Percentiles rank a stretch among this genome's conserved stretches.
phyloP scores from a whole-genome alignment of 2,329 filamentous ascomycete species.

The Pseudogymnoascus destructans region DNA sequence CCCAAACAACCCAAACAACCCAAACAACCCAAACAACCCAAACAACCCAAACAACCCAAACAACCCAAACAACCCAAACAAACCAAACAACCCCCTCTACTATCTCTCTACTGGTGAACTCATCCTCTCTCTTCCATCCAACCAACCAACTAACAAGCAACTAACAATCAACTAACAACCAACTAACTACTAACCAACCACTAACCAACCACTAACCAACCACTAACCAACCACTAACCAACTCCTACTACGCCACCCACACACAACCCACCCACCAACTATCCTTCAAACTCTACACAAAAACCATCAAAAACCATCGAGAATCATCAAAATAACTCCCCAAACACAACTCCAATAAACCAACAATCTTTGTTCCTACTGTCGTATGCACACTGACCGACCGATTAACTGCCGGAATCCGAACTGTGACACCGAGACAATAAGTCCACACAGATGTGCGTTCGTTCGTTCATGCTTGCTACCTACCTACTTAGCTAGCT shows the following conservation, averaged over 20 bases:
- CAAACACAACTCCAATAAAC: background rate
- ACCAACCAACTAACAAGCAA: background rate
- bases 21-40: no score
- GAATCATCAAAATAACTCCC: background rate
- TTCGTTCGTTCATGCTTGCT: background rate
- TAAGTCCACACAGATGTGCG: background rate
- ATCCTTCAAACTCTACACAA: background rate
- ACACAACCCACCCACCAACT: background rate
- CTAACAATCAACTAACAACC: no score
- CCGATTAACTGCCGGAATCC: background rate
- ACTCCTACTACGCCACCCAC: background rate
- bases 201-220: background rate
- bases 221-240: background rate
- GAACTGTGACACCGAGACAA: background rate
- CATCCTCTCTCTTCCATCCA: background rate
- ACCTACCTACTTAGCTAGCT: background rate
- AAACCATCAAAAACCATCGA: no score
- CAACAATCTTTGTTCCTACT: background rate
- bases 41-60: no score
- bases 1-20: no score
- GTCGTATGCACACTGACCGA: background rate
- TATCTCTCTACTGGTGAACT: background rate
- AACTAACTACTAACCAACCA: background rate
- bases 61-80: no score
- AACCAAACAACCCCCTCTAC: no score